Base-by-base conservation (phyloP, 139 green algal species). In the Micractinium conductrix region DNA sequence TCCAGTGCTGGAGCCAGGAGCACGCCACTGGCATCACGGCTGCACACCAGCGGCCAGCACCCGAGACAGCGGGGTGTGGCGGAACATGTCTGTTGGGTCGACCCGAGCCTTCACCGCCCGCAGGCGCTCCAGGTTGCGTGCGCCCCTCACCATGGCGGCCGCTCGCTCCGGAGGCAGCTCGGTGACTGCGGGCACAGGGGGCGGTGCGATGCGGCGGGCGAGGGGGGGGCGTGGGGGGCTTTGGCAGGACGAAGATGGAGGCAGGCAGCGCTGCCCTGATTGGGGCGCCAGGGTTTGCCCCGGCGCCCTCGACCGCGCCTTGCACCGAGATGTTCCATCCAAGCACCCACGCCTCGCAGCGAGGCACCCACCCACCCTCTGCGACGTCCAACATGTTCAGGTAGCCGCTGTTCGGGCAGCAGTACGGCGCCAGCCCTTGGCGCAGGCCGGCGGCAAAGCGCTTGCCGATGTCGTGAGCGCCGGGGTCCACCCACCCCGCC, bases 301-400 rank as follows among this genome's bases (percentile, higher is more conserved):
- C 48, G 10, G 48, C 48, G 12, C 10, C 48, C 48, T 58, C 10
- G 48, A 58, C 48, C 48, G 48, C 10, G 12, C 48, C 48, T 58
- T 58, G 12, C 21, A 67, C 58, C 58, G 5, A n/a, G 9, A 14
- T 35, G 14, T 9, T 33, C 21, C 6, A 30, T 14, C 21, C 19
- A 33, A 40, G 33, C 65, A 72, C 33, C 30, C 7, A 22, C 4
- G 19, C 43, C 37, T 33, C 17, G 69, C 69, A 24, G 14, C 4
- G 24, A 21, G 30, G 35, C 16, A 30, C 16, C 19, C 73, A 7
- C 74, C 30, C 74, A 81, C 74, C 50, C 19, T 81, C 48, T 17
- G 50, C 48, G 24, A 69, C 28, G 35, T 81, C 74, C 35, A 81
- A 3, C 50, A 69, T 35, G 35, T 81, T 81, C 17, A 81, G 48